These are phyloP conservation scores for Adansonia madagascariensis DNA, from an alignment of 441 rosid species.

Conservation along the genomic window DNA sequence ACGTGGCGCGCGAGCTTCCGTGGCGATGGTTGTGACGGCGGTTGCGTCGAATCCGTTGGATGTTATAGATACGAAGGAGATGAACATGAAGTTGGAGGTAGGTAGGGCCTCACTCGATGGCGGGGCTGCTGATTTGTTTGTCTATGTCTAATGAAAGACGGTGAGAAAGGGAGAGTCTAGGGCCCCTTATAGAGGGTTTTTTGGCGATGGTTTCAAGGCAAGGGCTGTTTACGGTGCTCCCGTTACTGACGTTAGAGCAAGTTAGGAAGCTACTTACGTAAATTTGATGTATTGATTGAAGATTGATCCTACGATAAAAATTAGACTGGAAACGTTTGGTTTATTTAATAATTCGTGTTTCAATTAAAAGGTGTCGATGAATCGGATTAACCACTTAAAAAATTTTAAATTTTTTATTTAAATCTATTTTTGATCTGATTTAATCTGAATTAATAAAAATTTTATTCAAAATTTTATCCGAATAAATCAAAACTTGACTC, in stretches of 20 bases:
- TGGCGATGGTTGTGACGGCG: no score
- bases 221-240: constrained; percentile 62
- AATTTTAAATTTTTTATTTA: no score
- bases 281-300: constrained; percentile 32
- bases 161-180: constrained; percentile 63
- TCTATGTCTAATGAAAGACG: constrained; percentile 60
- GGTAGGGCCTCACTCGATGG: constrained; percentile 61
- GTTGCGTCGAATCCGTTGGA: no score
- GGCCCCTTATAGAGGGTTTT: constrained; percentile 76
- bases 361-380: no score
- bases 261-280: constrained; percentile 62
- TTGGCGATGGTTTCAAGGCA: constrained; percentile 76
- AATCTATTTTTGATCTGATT: no score
- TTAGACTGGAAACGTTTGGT: not conserved
- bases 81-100: constrained; percentile 72
- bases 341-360: no score
- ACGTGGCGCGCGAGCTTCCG: no score
- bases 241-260: constrained; percentile 59
- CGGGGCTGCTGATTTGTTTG: constrained; percentile 61
- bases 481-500: no score
- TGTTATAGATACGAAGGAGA: no score
- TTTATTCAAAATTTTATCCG: no score
- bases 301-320: constrained; percentile 32
- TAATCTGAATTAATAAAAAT: no score
- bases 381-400: no score